Evolutionary conservation across 2,329 filamentous ascomycete species (phyloP).

Genomic region (Epichloe sibirici): DNA sequence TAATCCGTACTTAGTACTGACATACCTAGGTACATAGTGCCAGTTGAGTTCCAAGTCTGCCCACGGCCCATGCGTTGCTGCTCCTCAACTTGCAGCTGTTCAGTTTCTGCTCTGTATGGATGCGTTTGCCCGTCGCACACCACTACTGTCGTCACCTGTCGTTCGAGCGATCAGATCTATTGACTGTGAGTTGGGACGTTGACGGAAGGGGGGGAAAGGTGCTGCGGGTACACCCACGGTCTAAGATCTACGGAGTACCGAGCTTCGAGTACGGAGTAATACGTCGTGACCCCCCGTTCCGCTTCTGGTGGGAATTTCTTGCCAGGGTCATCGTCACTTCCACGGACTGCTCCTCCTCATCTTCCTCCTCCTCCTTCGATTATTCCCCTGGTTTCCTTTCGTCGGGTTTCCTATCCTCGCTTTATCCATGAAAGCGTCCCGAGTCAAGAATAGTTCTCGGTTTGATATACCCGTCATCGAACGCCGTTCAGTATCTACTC

Average conservation of each 20-base stretch:
- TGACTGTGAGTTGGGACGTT: neutral
- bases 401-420: neutral
- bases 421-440: neutral
- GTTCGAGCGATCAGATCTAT: neutral
- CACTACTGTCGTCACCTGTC: neutral
- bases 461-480: neutral
- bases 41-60: neutral
- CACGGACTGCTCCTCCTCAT: neutral
- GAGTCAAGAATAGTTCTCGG: neutral
- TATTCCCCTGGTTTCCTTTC: neutral
- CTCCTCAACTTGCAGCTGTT: neutral
- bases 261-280: neutral
- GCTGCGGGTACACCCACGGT: neutral
- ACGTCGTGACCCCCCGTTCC: constrained; percentile 1
- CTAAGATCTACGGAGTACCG: neutral
- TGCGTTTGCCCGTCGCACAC: neutral
- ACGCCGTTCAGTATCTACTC: neutral
- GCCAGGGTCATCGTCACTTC: constrained; percentile 4
- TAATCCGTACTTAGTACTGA: neutral
- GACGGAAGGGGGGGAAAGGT: neutral
- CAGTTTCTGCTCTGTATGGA: neutral
- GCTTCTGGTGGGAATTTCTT: constrained; percentile 6
- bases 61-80: neutral
- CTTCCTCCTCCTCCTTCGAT: neutral
- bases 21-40: neutral